These are phyloP conservation scores for Rhodosporidiobolus odoratus DNA, from an alignment of 768 basidiomycete genomes.

Conservation along the genomic window DNA sequence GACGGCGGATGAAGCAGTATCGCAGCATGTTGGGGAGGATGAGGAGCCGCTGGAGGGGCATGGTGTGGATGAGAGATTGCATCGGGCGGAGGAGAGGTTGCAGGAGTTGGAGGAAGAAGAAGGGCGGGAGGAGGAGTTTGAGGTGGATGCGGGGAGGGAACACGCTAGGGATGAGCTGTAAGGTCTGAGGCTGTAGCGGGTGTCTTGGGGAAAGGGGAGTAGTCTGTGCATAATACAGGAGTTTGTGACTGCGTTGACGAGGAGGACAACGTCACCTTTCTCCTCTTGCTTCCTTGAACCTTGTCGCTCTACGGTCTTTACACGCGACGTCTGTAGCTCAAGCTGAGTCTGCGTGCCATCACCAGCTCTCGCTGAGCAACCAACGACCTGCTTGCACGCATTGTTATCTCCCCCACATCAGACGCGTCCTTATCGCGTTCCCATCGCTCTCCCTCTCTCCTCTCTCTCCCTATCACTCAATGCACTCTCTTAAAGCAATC, in stretches of 20 bases:
- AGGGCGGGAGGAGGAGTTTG: neutral
- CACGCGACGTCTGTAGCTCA: too few relatives aligned
- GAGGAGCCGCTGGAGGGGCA: neutral
- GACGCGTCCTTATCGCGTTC: neutral
- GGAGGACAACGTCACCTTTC: too few relatives aligned
- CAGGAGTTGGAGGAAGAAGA: neutral
- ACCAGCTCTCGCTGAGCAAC: neutral
- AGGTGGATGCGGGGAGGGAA: neutral
- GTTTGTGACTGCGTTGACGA: too few relatives aligned
- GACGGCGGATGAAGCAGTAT: neutral
- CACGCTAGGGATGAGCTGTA: neutral
- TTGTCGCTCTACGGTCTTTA: too few relatives aligned
- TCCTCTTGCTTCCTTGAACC: too few relatives aligned
- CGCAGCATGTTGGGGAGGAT: neutral
- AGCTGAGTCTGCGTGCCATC: too few relatives aligned
- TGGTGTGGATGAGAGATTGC: neutral
- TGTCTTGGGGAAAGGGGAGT: too few relatives aligned
- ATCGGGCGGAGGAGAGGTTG: neutral
- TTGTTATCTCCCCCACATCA: neutral
- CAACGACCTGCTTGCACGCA: too few relatives aligned
- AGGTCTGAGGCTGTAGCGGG: too few relatives aligned
- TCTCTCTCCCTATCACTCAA: neutral
- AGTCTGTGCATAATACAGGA: too few relatives aligned
- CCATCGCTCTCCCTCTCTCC: neutral
- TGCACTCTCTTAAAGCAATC: constrained; percentile 12